A percentile compares a stretch with the other conserved stretches of the same genome.
These are phyloP conservation scores for Brasilioporus rufonigricans DNA, from an alignment of 768 basidiomycete species.

Conservation along the genomic window DNA sequence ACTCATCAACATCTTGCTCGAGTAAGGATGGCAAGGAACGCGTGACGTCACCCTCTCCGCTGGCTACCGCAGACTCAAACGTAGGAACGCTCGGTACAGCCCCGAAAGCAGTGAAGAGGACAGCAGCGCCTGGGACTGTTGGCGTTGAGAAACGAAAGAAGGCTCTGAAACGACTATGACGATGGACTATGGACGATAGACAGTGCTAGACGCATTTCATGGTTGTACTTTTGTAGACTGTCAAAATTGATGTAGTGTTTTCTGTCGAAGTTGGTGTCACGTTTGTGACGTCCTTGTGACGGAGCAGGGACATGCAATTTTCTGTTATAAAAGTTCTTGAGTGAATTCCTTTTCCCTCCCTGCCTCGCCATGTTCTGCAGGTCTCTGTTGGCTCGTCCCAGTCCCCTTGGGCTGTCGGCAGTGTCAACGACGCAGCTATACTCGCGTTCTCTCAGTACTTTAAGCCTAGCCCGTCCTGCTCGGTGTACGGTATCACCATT, in stretches of 20 bases:
- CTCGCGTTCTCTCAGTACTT: slow-evolving; percentile 15
- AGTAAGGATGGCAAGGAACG: slow-evolving; percentile 49
- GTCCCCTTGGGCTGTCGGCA: slow-evolving; percentile 8
- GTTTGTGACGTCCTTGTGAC: slow-evolving; percentile 23
- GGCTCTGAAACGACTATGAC: slow-evolving; percentile 74
- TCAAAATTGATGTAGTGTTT: slow-evolving; percentile 1
- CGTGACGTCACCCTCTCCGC: slow-evolving; percentile 65
- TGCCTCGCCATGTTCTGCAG: slow-evolving; percentile 21
- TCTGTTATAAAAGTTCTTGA: slow-evolving; percentile 1
- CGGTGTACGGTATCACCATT: not conserved
- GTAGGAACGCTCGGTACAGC: slow-evolving; percentile 41
- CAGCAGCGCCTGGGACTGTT: slow-evolving; percentile 51
- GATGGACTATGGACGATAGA: slow-evolving; percentile 13
- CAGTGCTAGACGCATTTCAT: slow-evolving; percentile 1
- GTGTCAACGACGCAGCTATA: slow-evolving; percentile 3
- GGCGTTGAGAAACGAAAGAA: slow-evolving; percentile 86
- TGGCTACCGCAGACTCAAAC: slow-evolving; percentile 71
- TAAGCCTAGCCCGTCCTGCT: slow-evolving; percentile 4
- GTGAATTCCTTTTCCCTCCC: not conserved
- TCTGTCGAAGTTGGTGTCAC: slow-evolving; percentile 3
- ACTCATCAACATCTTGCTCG: slow-evolving; percentile 32
- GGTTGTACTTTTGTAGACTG: slow-evolving; percentile 3
- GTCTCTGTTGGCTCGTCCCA: slow-evolving; percentile 18
- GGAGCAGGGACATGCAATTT: slow-evolving; percentile 11
- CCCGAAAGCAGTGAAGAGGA: slow-evolving; percentile 67